A percentile compares a stretch with the other conserved stretches of the same genome.
Conservation (phyloP, 1,284 basidiomycete genomes). For the Microbotryum lychnidis-dioicae region DNA sequence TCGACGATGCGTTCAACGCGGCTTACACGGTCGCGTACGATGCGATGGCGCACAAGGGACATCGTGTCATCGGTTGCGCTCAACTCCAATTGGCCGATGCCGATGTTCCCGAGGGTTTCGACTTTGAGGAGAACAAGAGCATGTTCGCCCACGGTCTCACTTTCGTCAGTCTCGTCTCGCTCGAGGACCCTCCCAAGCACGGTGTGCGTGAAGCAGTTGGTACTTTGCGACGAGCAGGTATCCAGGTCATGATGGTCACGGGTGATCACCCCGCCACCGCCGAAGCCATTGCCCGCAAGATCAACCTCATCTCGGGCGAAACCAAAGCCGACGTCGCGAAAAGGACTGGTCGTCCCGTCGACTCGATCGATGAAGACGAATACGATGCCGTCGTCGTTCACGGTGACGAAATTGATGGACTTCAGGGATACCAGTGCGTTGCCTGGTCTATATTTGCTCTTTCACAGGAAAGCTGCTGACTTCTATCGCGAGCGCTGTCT, state of each 20-base stretch:
- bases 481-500: not conserved
- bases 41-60: no score
- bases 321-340: slow-evolving; percentile 53
- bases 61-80: no score
- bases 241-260: slow-evolving; percentile 47
- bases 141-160: not conserved
- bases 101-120: no score
- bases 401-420: slow-evolving; percentile 46
- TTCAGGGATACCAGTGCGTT: no score
- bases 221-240: no score
- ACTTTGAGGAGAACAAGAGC: no score
- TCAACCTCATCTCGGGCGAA: slow-evolving; percentile 51
- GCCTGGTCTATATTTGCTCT: not conserved
- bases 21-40: no score
- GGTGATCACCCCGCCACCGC: slow-evolving; percentile 43
- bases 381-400: slow-evolving; percentile 57
- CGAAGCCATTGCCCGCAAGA: slow-evolving; percentile 56
- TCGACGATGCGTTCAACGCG: no score
- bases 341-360: slow-evolving; percentile 51
- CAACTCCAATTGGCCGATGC: no score
- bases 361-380: slow-evolving; percentile 60
- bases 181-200: slow-evolving; percentile 55
- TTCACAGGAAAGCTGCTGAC: slow-evolving; percentile 50
- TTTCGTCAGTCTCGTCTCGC: slow-evolving; percentile 56
- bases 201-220: no score